Evolutionary conservation across 352 stramenopile species (phyloP).

Genomic region (Sclerospora graminicola): DNA sequence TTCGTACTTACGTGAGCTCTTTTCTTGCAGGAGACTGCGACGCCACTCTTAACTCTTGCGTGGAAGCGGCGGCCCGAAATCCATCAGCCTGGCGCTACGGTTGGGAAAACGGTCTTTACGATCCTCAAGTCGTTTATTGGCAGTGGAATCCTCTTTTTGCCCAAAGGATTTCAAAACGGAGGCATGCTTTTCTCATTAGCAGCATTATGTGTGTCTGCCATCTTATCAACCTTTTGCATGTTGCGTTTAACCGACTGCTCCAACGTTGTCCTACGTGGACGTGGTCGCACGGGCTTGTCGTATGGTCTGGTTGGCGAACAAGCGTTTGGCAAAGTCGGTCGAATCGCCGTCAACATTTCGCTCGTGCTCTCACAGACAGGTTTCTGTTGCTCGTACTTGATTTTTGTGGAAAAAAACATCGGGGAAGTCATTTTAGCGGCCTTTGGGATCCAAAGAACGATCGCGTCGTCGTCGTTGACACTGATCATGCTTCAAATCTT

Average conservation of each 20-base stretch:
- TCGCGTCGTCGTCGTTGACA: slow-evolving; percentile 38
- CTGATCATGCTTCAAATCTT: slow-evolving; percentile 55
- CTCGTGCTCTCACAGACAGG: slow-evolving; percentile 59
- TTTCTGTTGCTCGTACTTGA: slow-evolving; percentile 70
- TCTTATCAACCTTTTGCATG: slow-evolving; percentile 55
- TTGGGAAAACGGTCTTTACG: slow-evolving; percentile 51
- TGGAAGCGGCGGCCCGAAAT: slow-evolving; percentile 18
- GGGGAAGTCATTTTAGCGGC: slow-evolving; percentile 43
- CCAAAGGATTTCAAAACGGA: slow-evolving; percentile 54
- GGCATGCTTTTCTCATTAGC: slow-evolving; percentile 59
- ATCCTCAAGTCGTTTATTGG: slow-evolving; percentile 70
- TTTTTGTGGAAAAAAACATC: slow-evolving; percentile 67
- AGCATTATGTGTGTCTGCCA: slow-evolving; percentile 30
- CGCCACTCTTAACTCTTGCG: slow-evolving; percentile 25
- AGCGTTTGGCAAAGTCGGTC: slow-evolving; percentile 35
- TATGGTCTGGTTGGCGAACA: slow-evolving; percentile 50
- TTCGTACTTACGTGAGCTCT: background rate
- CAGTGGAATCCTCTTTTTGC: slow-evolving; percentile 57
- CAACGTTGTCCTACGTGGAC: slow-evolving; percentile 24
- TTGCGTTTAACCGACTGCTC: slow-evolving; percentile 43
- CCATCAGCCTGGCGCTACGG: slow-evolving; percentile 21
- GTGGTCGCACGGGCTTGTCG: slow-evolving; percentile 25
- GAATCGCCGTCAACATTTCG: slow-evolving; percentile 51
- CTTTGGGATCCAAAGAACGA: slow-evolving; percentile 30
- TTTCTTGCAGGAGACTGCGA: slow-evolving; percentile 22